Evolutionary conservation across 441 rosid species (phyloP).

Genomic region (Adansonia madagascariensis): DNA sequence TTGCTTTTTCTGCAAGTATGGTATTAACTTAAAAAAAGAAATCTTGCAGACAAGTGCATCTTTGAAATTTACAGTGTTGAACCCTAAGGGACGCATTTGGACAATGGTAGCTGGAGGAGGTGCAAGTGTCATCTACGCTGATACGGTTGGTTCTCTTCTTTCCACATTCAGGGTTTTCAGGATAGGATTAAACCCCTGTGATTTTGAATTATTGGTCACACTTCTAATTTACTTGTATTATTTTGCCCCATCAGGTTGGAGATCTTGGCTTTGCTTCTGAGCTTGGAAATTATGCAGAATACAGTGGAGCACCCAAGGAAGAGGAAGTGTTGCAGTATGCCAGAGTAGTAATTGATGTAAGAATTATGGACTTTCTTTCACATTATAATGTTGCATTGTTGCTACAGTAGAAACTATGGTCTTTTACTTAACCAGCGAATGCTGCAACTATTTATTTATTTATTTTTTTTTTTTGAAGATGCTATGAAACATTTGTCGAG

Average conservation of each 20-base stretch:
- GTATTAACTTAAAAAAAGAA: not conserved
- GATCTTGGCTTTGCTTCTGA: conserved; percentile 72
- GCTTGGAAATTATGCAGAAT: conserved; percentile 78
- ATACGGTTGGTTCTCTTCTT: conserved; percentile 56
- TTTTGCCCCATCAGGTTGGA: conserved; percentile 51
- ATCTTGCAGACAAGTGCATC: conserved; percentile 88
- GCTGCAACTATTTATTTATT: not conserved
- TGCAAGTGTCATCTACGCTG: conserved; percentile 96
- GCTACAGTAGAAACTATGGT: not conserved
- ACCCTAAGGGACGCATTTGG: conserved; percentile 97
- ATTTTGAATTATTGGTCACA: not conserved
- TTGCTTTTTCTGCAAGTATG: not conserved
- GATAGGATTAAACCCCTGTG: not conserved
- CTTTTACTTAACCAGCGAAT: not conserved
- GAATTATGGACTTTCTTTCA: conserved; percentile 16
- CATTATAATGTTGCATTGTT: not conserved
- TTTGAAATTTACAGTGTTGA: conserved; percentile 88
- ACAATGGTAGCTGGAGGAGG: conserved; percentile 99
- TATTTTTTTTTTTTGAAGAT: not conserved
- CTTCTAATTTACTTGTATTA: not conserved
- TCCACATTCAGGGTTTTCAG: not conserved
- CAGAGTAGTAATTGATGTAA: conserved; percentile 91
- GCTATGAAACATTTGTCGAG: not conserved
- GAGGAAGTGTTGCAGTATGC: conserved; percentile 96
- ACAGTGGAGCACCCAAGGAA: conserved; percentile 96